Evolutionary conservation across 768 basidiomycete species (phyloP).

Genomic region (Fomitopsis pulvina): DNA sequence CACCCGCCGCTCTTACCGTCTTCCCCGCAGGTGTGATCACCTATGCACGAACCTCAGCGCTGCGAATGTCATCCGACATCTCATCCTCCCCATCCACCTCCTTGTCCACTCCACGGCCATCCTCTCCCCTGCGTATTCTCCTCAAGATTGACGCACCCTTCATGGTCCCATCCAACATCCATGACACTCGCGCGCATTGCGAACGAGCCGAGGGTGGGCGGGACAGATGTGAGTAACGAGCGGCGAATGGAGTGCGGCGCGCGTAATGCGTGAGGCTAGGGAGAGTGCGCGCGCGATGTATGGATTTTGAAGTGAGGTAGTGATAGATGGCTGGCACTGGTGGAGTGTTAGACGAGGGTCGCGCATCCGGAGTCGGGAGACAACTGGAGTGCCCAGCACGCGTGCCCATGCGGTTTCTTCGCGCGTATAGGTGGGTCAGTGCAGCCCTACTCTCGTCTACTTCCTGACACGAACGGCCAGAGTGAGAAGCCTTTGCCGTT

Average conservation of each 20-base stretch:
- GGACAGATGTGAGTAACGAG: constrained; percentile 6
- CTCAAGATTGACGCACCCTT: constrained; percentile 86
- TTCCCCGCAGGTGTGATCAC: constrained; percentile 61
- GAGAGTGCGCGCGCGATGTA: constrained; percentile 63
- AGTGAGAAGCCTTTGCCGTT: too few species aligned
- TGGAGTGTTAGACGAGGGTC: too few species aligned
- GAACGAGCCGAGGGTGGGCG: constrained; percentile 25
- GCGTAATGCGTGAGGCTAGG: constrained; percentile 54
- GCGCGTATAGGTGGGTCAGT: too few species aligned
- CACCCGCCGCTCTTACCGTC: too few species aligned
- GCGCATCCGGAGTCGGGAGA: too few species aligned
- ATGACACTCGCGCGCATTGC: constrained; percentile 43
- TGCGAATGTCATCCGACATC: constrained; percentile 46
- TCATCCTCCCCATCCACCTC: constrained; percentile 12
- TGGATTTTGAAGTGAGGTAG: constrained; percentile 36
- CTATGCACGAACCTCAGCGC: constrained; percentile 71
- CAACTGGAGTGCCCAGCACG: too few species aligned
- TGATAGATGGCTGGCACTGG: too few species aligned
- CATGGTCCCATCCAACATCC: constrained; percentile 78
- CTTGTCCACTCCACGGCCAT: too few species aligned
- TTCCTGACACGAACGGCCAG: too few species aligned
- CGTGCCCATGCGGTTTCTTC: too few species aligned
- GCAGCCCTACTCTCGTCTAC: too few species aligned
- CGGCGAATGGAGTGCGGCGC: constrained; percentile 40
- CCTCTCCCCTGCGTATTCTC: constrained; percentile 31